Conservation (phyloP, 2,329 filamentous ascomycete genomes). For the Fusarium newnesense region DNA sequence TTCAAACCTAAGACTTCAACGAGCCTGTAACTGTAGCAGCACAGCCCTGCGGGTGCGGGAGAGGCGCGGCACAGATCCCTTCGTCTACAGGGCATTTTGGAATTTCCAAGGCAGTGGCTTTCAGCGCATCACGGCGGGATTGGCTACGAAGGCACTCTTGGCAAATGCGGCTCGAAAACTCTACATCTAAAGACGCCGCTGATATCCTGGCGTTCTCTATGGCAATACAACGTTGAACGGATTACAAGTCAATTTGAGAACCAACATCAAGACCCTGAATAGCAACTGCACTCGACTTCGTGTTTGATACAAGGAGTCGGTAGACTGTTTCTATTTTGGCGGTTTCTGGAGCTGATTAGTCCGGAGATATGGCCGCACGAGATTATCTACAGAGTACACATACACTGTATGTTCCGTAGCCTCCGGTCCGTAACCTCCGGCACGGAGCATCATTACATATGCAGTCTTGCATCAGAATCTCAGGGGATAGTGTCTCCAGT, state of each 20-base stretch:
- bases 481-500: constrained; percentile 23
- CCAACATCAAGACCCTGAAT: not conserved
- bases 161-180: constrained; percentile 38
- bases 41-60: constrained; percentile 18
- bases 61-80: constrained; percentile 26
- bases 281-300: not conserved
- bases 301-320: not conserved
- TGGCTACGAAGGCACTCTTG: constrained; percentile 28
- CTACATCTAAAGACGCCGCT: constrained; percentile 2
- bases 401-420: constrained; percentile 7
- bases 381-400: not conserved
- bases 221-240: constrained; percentile 38
- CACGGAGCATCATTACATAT: constrained; percentile 29
- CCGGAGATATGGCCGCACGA: constrained; percentile 11
- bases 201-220: constrained; percentile 17
- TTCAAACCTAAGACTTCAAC: not conserved
- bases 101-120: constrained; percentile 27
- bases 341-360: constrained; percentile 1
- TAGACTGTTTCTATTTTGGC: constrained; percentile 23
- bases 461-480: constrained; percentile 31
- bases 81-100: not conserved
- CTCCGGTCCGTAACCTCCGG: constrained; percentile 13
- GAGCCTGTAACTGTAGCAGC: not conserved
- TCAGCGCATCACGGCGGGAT: constrained; percentile 24
- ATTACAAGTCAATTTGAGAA: not conserved